phyloP scores from a whole-genome alignment of 345 rosid species.

The Stellera chamaejasme region DNA sequence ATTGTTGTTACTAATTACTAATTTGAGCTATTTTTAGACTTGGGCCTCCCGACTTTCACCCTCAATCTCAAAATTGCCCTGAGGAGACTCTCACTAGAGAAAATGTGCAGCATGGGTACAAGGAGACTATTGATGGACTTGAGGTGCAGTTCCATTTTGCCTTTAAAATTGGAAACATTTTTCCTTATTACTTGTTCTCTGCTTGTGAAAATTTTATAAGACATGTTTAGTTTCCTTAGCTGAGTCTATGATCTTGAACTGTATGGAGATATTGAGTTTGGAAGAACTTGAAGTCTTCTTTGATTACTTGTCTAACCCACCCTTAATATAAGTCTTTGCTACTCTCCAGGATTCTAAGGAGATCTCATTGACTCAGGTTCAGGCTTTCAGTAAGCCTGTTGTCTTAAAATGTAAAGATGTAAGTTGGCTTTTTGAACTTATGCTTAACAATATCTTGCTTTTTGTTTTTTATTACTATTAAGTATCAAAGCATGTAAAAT shows the following conservation, averaged over 20 bases:
- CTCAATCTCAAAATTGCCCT: constrained; percentile 76
- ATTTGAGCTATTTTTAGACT: constrained; percentile 38
- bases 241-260: too few species aligned
- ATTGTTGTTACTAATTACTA: constrained; percentile 1
- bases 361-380: constrained; percentile 53
- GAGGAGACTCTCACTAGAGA: constrained; percentile 89
- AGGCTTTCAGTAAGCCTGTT: constrained; percentile 49
- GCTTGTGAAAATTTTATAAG: too few species aligned
- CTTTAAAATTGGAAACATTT: too few species aligned
- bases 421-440: constrained; percentile 14
- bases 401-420: constrained; percentile 92
- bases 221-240: too few species aligned
- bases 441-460: not conserved
- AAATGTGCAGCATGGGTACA: constrained; percentile 76
- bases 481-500: not conserved
- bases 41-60: constrained; percentile 95
- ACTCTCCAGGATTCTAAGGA: constrained; percentile 73
- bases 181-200: too few species aligned
- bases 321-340: constrained; percentile 18
- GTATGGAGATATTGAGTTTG: too few species aligned
- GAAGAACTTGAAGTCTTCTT: too few species aligned
- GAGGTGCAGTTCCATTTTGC: constrained; percentile 44
- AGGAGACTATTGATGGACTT: constrained; percentile 91
- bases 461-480: not conserved
- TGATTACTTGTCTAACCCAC: not conserved